Evolutionary conservation across 1,139 yeast genomes (phyloP), one percentile per base, ranked within the genome.

Genomic region (Pichia sp.): DNA sequence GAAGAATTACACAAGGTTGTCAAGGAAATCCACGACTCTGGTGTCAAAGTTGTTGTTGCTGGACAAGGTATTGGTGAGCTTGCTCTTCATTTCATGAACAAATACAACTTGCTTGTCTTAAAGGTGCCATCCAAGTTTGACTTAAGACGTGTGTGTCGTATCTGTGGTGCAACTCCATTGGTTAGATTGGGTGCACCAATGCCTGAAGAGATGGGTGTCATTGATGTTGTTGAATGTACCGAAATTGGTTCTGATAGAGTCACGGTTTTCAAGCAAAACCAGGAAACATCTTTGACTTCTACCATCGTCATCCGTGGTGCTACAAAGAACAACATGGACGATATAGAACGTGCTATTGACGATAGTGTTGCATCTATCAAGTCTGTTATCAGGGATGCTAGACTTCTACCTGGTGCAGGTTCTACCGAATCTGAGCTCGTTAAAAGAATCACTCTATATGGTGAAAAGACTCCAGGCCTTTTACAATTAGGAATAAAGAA

Each of bases 211-310:
- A 74, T 84, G 70, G 98, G 98, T 40, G 61, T 72, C 30, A 74
- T 91, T 46, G 98, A 91, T 59, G 62, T 81, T 20, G 91, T 93
- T 35, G 95, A 85, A 65, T 83, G 96, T 17, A 74, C 75, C 51
- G 98, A 91, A 65, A 86, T 91, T 55, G 98, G 98, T 49, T 96
- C 97, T 38, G 97, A 93, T 63, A 75, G 96, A 58, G 98, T 91
- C 28, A 91, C 98, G 10, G 73, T 93, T 23, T 88, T 91, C 67
- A 75, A 87, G 58, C 98, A 91, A 63, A 81, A 77, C 47, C 44
- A 48, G 17, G 74, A 67, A 47, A 53, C 56, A 28, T 77, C 94
- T 22, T 72, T 84, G 50, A 91, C 98, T 5, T 80, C 97, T 11
- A 91, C 98, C 8, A 87, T 91, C 50, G 80, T 91, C 32, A 67